Evolutionary conservation across 331 rosid genomes (phyloP).

Genomic region (Rhamnella rubrinervis): DNA sequence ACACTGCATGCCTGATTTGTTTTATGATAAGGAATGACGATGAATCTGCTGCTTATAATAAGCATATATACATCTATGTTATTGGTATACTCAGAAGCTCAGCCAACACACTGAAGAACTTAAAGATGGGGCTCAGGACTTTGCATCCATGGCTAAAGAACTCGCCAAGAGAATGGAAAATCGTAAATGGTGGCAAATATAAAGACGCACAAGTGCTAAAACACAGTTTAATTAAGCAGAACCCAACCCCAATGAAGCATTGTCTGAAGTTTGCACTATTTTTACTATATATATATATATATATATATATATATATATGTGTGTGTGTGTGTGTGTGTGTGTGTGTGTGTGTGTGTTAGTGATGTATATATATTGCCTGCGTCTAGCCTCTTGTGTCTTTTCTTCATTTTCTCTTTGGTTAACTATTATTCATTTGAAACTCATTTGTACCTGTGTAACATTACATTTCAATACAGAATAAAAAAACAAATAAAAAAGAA

Average conservation of each 20-base stretch:
- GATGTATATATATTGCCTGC: too few species aligned
- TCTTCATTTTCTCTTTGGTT: too few species aligned
- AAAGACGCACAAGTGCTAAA: conserved; percentile 29
- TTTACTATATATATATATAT: too few species aligned
- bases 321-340: too few species aligned
- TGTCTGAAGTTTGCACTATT: neutral
- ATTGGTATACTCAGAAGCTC: conserved; percentile 47
- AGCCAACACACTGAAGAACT: conserved; percentile 62
- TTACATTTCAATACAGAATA: too few species aligned
- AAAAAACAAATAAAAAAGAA: too few species aligned
- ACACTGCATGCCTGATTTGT: neutral
- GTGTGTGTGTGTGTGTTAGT: too few species aligned
- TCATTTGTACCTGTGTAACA: too few species aligned
- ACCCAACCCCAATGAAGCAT: neutral
- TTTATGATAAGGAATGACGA: neutral
- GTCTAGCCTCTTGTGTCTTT: too few species aligned
- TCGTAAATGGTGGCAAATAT: conserved; percentile 94
- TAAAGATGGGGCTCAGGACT: conserved; percentile 68
- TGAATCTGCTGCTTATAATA: conserved; percentile 13
- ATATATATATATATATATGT: too few species aligned
- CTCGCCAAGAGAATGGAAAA: conserved; percentile 75
- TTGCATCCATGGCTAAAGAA: conserved; percentile 78
- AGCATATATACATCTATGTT: conserved; percentile 13
- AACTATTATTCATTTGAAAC: too few species aligned
- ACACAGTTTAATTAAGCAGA: neutral